Conservation (phyloP, 164 flowering plant species). For the Santalum album region DNA sequence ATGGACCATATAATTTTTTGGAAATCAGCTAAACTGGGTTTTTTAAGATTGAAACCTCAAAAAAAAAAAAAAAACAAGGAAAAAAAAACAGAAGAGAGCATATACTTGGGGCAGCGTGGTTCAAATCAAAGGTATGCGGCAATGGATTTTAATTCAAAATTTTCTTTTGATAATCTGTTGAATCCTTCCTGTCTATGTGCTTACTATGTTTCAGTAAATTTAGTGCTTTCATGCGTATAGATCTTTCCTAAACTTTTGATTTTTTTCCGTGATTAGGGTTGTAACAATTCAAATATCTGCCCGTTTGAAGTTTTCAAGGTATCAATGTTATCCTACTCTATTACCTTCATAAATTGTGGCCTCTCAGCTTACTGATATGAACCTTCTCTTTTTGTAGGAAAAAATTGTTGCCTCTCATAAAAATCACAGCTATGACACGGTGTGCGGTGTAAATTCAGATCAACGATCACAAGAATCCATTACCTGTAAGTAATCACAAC, state of each 20-base stretch:
- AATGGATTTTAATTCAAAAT: too few species aligned
- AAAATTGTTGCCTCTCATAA: constrained; percentile 59
- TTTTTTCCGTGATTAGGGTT: constrained; percentile 80
- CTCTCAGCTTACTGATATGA: background rate
- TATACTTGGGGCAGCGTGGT: background rate
- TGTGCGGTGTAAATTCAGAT: constrained; percentile 38
- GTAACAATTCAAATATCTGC: constrained; percentile 54
- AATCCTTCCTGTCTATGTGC: too few species aligned
- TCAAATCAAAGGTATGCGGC: too few species aligned
- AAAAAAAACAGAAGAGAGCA: too few species aligned
- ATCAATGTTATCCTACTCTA: constrained; percentile 4
- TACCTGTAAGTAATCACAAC: constrained; percentile 31
- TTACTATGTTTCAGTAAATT: too few species aligned
- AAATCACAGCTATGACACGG: constrained; percentile 39
- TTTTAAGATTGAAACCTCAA: too few species aligned
- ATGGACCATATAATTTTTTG: too few species aligned
- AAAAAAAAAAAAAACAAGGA: too few species aligned
- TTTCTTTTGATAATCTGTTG: too few species aligned
- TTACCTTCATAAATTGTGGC: background rate
- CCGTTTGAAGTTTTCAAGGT: constrained; percentile 91
- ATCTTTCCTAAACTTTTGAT: too few species aligned
- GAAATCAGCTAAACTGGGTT: too few species aligned
- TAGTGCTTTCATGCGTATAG: too few species aligned
- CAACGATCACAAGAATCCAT: constrained; percentile 13
- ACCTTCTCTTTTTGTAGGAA: constrained; percentile 34